Base-by-base conservation (phyloP, 176 grass and related monocot genomes). In the Zoysia pacifica region DNA sequence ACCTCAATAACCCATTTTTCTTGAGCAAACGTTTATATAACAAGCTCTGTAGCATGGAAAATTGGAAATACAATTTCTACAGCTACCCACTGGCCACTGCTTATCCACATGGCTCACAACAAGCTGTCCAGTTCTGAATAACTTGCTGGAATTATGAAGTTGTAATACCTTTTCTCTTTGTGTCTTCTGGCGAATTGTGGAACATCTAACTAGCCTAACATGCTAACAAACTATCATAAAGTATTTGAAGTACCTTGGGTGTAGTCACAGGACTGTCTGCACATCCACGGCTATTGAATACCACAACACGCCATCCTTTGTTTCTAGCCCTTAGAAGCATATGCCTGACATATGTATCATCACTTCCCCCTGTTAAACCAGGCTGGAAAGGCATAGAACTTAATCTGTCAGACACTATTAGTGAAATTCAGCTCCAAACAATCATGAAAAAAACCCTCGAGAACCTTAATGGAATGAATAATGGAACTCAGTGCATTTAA, bases 201-300 rank as follows among this genome's bases (percentile, higher is more conserved):
- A 44, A 66, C 10, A 9, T 48, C 85, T 16, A 84, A 52, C 1
- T 59, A 54, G 35, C 58, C 54, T 69, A 16, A 1, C 11, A 15
- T 43, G 62, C 56, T 16, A 6, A 56, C 44, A 40, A 59, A 79
- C 43, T 58, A 49, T n/a, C 15, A 14, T 13, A 62, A 80, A 40
- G 7, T 9, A 64, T 45, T 58, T 82, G 2, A 67, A 86, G 55
- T 94, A 98, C 95, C 91, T 94, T 89, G 46, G 95, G 83, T 67
- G 95, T 94, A 37, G 95, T 98, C 40, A 94, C 90, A 75, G 95
- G 95, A 70, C 95, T 98, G 46, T 76, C 20, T 65, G 75, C 95
- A 89, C 95, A 98, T 78, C 95, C 95, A 73, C 90, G 95, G 62
- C 95, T 98, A 73, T 98, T 98, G 67, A 98, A 94, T 74, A 98